Evolutionary conservation across 2,329 filamentous ascomycete genomes (phyloP).

Genomic region (Aspergillus bombycis): DNA sequence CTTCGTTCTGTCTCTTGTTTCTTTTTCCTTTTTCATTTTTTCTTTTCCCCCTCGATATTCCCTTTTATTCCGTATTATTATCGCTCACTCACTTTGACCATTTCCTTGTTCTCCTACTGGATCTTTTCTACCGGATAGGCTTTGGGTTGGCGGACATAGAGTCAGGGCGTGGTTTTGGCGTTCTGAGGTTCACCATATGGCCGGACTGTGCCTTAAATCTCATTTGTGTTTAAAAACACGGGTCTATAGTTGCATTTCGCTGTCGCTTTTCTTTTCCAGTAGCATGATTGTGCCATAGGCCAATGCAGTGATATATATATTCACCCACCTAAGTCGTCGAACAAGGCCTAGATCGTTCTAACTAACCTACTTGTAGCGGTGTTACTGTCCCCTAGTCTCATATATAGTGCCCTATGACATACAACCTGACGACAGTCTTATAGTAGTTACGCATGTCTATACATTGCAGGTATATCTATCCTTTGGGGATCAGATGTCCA

Average conservation of each 20-base stretch:
- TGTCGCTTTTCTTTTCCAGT: slow-evolving; percentile 8
- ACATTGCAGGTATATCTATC: not conserved
- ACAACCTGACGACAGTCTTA: not conserved
- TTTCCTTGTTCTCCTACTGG: slow-evolving; percentile 10
- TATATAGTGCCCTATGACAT: not conserved
- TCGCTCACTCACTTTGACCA: slow-evolving; percentile 2
- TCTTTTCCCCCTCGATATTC: not conserved
- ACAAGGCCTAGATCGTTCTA: not conserved
- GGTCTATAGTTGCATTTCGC: not conserved
- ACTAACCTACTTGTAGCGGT: not conserved
- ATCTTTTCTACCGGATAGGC: slow-evolving; percentile 9
- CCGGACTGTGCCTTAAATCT: slow-evolving; percentile 9
- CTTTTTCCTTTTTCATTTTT: slow-evolving; percentile 4
- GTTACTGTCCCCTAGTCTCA: too few relatives aligned
- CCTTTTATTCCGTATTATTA: slow-evolving; percentile 5
- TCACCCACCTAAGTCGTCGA: not conserved
- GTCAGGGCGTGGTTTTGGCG: slow-evolving; percentile 21
- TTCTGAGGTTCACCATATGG: slow-evolving; percentile 13
- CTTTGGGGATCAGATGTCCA: not conserved
- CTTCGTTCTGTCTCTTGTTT: slow-evolving; percentile 4
- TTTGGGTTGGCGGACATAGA: slow-evolving; percentile 18
- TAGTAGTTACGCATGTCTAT: not conserved
- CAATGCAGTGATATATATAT: slow-evolving; percentile 14
- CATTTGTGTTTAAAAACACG: slow-evolving; percentile 3
- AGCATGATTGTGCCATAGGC: slow-evolving; percentile 10